Evolutionary conservation across 2,329 filamentous ascomycete species (phyloP).

Genomic region (Bipolaris zeicola): DNA sequence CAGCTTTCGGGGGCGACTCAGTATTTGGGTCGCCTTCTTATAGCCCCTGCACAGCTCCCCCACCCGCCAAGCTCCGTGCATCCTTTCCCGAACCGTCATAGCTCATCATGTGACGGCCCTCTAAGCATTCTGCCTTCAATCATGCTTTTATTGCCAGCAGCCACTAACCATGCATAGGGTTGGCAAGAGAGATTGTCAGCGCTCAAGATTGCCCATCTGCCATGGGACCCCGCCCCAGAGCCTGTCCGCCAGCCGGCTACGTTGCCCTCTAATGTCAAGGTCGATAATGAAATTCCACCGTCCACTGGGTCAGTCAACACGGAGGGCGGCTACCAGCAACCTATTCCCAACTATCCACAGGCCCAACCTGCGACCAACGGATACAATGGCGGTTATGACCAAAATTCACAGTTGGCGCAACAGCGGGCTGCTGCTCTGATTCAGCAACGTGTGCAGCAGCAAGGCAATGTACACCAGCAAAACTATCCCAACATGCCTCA

Average conservation of each 20-base stretch:
- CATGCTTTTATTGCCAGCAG: constrained; percentile 7
- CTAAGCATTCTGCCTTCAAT: constrained; percentile 5
- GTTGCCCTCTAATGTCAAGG: constrained; percentile 50
- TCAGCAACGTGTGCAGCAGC: constrained; percentile 41
- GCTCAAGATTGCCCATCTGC: constrained; percentile 84
- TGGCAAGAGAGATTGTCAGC: constrained; percentile 92
- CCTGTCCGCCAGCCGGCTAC: constrained; percentile 59
- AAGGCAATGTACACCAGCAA: constrained; percentile 33
- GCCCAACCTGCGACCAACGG: constrained; percentile 41
- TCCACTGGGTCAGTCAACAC: constrained; percentile 56
- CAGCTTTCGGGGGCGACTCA: constrained; percentile 47
- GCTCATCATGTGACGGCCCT: constrained; percentile 43
- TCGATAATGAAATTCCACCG: constrained; percentile 40
- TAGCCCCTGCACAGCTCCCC: constrained; percentile 50
- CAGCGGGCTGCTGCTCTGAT: constrained; percentile 61
- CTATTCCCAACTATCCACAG: constrained; percentile 35
- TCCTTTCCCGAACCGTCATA: constrained; percentile 44
- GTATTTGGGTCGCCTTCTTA: constrained; percentile 56
- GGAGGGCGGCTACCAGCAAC: constrained; percentile 50
- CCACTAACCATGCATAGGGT: constrained; percentile 61
- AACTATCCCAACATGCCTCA: constrained; percentile 28
- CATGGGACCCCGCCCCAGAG: constrained; percentile 79
- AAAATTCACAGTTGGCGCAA: constrained; percentile 56
- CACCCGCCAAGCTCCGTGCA: constrained; percentile 44
- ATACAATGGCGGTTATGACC: constrained; percentile 38